Evolutionary conservation across 2,329 filamentous ascomycete genomes (phyloP), one percentile per base, ranked within the genome.

Genomic region (Calonectria hongkongensis): DNA sequence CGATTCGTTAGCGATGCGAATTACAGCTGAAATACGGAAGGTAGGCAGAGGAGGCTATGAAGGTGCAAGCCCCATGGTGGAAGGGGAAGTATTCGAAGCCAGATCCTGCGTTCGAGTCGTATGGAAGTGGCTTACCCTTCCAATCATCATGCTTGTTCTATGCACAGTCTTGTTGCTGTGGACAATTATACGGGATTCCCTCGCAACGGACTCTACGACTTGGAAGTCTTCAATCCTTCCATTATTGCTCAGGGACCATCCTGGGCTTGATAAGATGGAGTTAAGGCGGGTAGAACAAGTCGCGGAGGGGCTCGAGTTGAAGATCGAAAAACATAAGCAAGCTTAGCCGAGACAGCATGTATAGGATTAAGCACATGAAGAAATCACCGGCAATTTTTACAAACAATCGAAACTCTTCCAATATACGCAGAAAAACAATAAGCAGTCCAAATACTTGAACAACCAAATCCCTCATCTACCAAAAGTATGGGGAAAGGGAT

Each of bases 11-110:
- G 30, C 33, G 2, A 39, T 58, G 33, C 33, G 51, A 9, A 58
- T 58, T 27, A 58, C 51, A 12, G 39, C 30, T 6, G 33, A 58
- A n/a, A 58, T 58, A 16, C 30, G 51, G 21, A 58, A n/a, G 12
- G n/a, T 16, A 1, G 30, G n/a, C 10, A 39, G 12, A 18, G 33
- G 30, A 3, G 51, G 3, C n/a, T 58, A 58, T 3, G 7, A 2
- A 36, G 51, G 27, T 10, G 51, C 7, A n/a, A 58, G n/a, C 12
- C 18, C 51, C 2, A 39, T 21, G 51, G 12, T 58, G 7, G 4
- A 58, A 15, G 51, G 51, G 15, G 30, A 41, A 15, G 51, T 39
- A 4, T 18, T n/a, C 12, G 50, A 54, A 33, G 18, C 3, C 15
- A 33, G 16, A 21, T 33, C 50, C n/a, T 54, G 28, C 7, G 50